These are phyloP conservation scores for Amanita thiersii DNA, from an alignment of 768 basidiomycete species.

Conservation along the genomic window DNA sequence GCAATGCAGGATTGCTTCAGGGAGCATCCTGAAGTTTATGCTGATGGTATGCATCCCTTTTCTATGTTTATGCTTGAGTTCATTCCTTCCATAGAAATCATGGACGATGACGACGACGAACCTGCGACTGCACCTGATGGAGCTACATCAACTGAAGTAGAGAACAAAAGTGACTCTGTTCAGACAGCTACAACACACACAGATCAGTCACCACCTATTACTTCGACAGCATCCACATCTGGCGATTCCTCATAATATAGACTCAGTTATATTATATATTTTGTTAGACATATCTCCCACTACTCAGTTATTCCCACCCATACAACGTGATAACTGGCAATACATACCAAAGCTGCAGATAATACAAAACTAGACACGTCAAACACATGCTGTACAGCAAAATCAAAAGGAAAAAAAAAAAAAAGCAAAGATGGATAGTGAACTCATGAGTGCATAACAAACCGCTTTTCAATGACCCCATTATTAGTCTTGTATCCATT, in stretches of 20 bases:
- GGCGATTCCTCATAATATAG: neutral
- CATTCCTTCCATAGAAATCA: conserved; percentile 40
- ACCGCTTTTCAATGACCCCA: conserved; percentile 67
- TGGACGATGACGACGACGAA: conserved; percentile 57
- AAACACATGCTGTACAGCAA: conserved; percentile 8
- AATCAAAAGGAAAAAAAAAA: conserved; percentile 14
- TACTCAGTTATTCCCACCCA: conserved; percentile 6
- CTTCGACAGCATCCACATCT: neutral
- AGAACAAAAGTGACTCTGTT: neutral
- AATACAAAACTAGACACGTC: neutral
- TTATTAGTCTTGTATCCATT: conserved; percentile 82
- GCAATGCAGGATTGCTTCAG: conserved; percentile 98
- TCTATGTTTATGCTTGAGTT: conserved; percentile 5
- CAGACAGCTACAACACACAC: neutral
- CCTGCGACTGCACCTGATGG: conserved; percentile 11
- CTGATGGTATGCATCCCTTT: conserved; percentile 58
- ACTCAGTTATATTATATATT: neutral
- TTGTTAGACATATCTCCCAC: conserved; percentile 9
- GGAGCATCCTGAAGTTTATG: conserved; percentile 92
- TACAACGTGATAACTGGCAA: conserved; percentile 4
- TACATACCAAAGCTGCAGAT: conserved; percentile 1
- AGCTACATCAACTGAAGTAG: neutral
- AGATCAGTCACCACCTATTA: neutral
- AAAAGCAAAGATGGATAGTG: conserved; percentile 8
- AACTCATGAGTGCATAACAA: conserved; percentile 32